Base-by-base conservation (phyloP, 495 filamentous ascomycete genomes). In the Podospora australis region DNA sequence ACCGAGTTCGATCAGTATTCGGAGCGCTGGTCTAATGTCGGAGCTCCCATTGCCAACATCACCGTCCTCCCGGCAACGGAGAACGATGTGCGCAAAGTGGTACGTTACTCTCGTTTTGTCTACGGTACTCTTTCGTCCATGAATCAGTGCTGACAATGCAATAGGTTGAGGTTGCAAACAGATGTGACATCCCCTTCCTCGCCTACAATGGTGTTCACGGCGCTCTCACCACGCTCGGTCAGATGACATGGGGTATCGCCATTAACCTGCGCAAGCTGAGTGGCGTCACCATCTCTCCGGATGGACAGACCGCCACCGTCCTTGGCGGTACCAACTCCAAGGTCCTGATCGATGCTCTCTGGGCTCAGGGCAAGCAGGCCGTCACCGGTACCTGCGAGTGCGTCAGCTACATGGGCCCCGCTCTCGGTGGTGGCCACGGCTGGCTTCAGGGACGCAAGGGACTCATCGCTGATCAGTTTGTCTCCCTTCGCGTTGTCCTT, bases 351-450 rank as follows among this genome's bases (percentile, higher is more conserved):
- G 56, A 67, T 10, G 32, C 53, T 1, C 57, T 75, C 1, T 72
- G 63, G 55, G 56, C 48, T 14, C 55, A 59, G 2, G 60, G 60
- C 4, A 70, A 70, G 40, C 65, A 69, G 49, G 65, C 70, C 23
- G 59, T 75, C 0, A 78, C 77, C 16, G 79, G 79, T 34, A 66
- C 61, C 5, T 79, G 78, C 42, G 70, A 79, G 53, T 83, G 79
- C 55, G 73, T 77, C 25, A 70, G 74, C 49, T 58, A 68, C 46
- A 52, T 81, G 2, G 79, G 78, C 5, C 75, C 77, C 9, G 72
- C 63, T 0, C 74, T 85, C 10, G 81, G 82, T 17, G 81, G 80
- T 44, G 82, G 81, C 21, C 76, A 81, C 52, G 80, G 82, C 19
- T 70, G 67, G 55, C 69, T 79, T 7, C 74, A 81, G 60, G 81